Base-by-base conservation (phyloP, 1,284 basidiomycete genomes). In the Melampsora americana region DNA sequence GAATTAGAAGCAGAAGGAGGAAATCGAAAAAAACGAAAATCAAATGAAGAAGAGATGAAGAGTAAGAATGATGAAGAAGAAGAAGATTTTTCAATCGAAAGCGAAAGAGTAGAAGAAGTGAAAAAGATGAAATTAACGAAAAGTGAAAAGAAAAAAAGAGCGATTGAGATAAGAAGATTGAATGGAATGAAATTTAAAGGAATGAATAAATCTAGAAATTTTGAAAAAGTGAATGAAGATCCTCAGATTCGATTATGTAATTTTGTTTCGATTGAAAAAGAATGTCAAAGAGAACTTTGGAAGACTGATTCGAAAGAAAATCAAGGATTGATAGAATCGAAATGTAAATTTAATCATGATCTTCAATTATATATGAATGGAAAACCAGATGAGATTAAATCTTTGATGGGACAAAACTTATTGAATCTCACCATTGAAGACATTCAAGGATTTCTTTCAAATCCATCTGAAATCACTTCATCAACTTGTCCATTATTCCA, bases 291-390 rank as follows among this genome's bases (percentile, higher is more conserved):
- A 59, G 28, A 16, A 23, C 0, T 28, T 28, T n/a, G n/a, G n/a
- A n/a, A n/a, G n/a, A n/a, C n/a, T n/a, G n/a, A n/a, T n/a, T n/a
- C n/a, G n/a, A n/a, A n/a, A n/a, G n/a, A n/a, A n/a, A n/a, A n/a
- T n/a, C n/a, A n/a, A n/a, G n/a, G n/a, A n/a, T n/a, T n/a, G n/a
- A n/a, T n/a, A 35, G 14, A 16, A n/a, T 0, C 28, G 9, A 64
- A 64, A 30, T 97, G 95, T 81, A 88, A 89, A 46, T 91, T 88
- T 81, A 89, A 88, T 2, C 95, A 98, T 82, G 90, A 93, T 80
- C 85, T 95, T 77, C 80, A 85, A 2, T 86, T 85, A 2, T 98
- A 96, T 83, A 87, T 97, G 46, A 85, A 86, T 20, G 86, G 86
- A 0, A 96, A 96, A 84, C 87, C 89, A 0, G 84, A 82, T 66